These are phyloP conservation scores for Rhodotorula sp. DNA, from an alignment of 1,284 basidiomycete species.

Conservation along the genomic window DNA sequence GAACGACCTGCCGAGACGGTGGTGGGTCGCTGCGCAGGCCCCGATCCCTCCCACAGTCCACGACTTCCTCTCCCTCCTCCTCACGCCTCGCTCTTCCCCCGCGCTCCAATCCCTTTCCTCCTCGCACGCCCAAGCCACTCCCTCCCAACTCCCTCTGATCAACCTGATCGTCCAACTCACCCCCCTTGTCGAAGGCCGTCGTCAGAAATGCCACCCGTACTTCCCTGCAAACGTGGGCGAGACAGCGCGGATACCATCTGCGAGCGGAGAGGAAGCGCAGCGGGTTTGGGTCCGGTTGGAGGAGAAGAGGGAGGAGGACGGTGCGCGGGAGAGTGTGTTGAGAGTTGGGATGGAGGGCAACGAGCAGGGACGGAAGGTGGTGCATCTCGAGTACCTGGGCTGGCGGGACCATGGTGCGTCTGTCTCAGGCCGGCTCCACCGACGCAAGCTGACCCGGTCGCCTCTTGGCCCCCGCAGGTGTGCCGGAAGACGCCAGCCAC, in stretches of 20 bases:
- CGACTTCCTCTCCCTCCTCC: conserved; percentile 67
- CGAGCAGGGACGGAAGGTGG: conserved; percentile 18
- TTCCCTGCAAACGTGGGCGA: conserved; percentile 63
- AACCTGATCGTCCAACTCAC: conserved; percentile 69
- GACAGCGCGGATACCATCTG: conserved; percentile 56
- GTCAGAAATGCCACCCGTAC: conserved; percentile 70
- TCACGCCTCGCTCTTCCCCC: conserved; percentile 31
- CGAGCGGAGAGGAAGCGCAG: conserved; percentile 51
- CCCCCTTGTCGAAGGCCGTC: conserved; percentile 61
- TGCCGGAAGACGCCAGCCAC: conserved; percentile 30
- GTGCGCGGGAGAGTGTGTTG: conserved; percentile 24
- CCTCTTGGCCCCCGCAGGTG: conserved; percentile 24
- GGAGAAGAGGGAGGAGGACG: conserved; percentile 56
- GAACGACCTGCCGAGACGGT: conserved; percentile 51
- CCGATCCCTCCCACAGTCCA: conserved; percentile 64
- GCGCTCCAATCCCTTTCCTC: neutral
- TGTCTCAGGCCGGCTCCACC: neutral
- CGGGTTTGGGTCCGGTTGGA: conserved; percentile 38
- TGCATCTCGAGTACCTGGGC: conserved; percentile 43
- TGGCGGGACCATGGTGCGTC: conserved; percentile 34
- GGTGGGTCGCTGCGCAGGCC: conserved; percentile 75
- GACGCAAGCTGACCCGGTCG: neutral
- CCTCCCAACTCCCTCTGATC: conserved; percentile 6
- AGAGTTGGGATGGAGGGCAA: conserved; percentile 22
- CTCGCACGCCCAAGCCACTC: too few relatives aligned